Evolutionary conservation across 345 rosid genomes (phyloP).

Genomic region (Euphorbia peplus): DNA sequence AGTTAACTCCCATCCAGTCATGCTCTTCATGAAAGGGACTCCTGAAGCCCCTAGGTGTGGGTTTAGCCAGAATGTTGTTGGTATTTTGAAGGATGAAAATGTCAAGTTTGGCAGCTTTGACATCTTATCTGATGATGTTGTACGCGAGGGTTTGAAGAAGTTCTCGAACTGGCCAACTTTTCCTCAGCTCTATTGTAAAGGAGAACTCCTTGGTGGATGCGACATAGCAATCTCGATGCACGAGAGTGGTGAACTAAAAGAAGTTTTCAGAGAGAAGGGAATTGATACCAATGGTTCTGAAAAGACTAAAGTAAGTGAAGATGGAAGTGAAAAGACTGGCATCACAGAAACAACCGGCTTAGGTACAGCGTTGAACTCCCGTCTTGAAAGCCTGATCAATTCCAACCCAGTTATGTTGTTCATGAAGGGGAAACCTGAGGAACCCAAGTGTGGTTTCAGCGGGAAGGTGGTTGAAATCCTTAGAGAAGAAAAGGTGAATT

Average conservation of each 20-base stretch:
- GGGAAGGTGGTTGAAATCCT: conserved; percentile 88
- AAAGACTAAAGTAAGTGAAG: conserved; percentile 12
- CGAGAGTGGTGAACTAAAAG: conserved; percentile 79
- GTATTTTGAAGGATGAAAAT: conserved; percentile 65
- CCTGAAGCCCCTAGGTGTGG: conserved; percentile 88
- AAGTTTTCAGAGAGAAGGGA: conserved; percentile 64
- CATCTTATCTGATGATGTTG: conserved; percentile 64
- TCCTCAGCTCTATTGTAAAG: conserved; percentile 93
- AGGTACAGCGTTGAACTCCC: conserved; percentile 49
- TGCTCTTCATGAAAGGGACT: conserved; percentile 94
- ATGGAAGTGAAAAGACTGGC: conserved; percentile 48
- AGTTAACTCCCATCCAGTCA: conserved; percentile 62
- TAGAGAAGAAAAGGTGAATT: conserved; percentile 60
- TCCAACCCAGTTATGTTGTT: conserved; percentile 77
- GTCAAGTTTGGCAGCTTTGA: conserved; percentile 83
- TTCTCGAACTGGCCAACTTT: conserved; percentile 99
- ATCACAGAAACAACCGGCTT: conserved; percentile 51
- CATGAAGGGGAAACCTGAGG: conserved; percentile 92
- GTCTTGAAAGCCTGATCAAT: conserved; percentile 56
- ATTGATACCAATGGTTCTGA: conserved; percentile 29
- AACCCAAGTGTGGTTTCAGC: conserved; percentile 90
- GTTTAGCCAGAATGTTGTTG: conserved; percentile 77
- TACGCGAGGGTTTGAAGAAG: conserved; percentile 92
- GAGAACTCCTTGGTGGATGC: conserved; percentile 94
- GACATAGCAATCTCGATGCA: conserved; percentile 91